Percentiles rank a stretch among this genome's conserved stretches.
Conservation (phyloP, 371 early-diverging fungal species). For the Smittium culicis region DNA sequence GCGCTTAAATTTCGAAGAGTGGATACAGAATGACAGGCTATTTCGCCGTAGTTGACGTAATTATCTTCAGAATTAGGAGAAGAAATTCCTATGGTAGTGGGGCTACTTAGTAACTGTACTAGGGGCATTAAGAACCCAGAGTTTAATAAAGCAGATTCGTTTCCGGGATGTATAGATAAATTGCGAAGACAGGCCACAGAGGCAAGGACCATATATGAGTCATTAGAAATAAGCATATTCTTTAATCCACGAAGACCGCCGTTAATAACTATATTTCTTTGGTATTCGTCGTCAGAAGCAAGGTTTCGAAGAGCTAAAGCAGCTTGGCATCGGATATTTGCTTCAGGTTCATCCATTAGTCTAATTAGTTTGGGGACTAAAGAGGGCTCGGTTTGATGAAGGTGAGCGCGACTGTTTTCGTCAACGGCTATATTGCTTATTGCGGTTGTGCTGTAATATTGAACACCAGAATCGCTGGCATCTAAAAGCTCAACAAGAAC, state of each 20-base stretch:
- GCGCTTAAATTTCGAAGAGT: too few relatives aligned
- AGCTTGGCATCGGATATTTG: constrained; percentile 81
- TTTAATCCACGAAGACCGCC: constrained; percentile 61
- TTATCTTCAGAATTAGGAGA: too few relatives aligned
- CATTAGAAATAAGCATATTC: constrained; percentile 58
- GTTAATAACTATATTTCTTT: constrained; percentile 65
- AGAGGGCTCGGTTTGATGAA: constrained; percentile 59
- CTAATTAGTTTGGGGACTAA: constrained; percentile 64
- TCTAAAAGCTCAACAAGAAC: constrained; percentile 63
- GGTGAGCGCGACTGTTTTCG: constrained; percentile 53
- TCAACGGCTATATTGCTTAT: constrained; percentile 88
- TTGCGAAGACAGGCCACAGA: constrained; percentile 89
- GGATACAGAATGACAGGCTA: too few relatives aligned
- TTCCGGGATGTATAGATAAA: constrained; percentile 76
- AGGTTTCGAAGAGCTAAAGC: constrained; percentile 78
- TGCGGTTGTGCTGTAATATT: constrained; percentile 83
- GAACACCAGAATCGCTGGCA: constrained; percentile 70
- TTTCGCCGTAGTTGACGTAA: too few relatives aligned
- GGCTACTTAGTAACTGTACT: too few relatives aligned
- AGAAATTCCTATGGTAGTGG: too few relatives aligned
- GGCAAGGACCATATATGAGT: constrained; percentile 62
- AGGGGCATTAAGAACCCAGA: constrained; percentile 70
- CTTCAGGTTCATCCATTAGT: constrained; percentile 59
- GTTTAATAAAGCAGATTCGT: constrained; percentile 71
- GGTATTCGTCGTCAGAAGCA: constrained; percentile 81